Evolutionary conservation across 1,284 basidiomycete genomes (phyloP).

Genomic region (Ceratobasidium sp.): DNA sequence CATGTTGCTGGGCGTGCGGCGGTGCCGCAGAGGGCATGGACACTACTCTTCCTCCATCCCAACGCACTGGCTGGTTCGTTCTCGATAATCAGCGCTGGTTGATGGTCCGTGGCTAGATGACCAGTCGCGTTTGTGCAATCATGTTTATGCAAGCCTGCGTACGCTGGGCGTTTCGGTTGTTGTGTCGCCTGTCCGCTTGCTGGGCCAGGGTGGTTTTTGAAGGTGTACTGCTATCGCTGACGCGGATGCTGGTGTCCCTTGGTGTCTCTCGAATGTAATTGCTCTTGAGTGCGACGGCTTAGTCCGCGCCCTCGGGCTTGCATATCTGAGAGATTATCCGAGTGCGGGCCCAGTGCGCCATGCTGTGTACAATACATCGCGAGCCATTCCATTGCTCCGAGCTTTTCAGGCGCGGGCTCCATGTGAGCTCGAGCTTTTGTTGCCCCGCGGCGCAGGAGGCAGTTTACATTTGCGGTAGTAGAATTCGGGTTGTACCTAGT

Average conservation of each 20-base stretch:
- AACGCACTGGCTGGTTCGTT: slow-evolving; percentile 40
- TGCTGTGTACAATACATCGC: neutral
- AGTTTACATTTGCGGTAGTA: slow-evolving; percentile 15
- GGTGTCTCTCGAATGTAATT: neutral
- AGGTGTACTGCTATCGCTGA: neutral
- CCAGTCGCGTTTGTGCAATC: slow-evolving; percentile 6
- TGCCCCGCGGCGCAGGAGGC: slow-evolving; percentile 20
- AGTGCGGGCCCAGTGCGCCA: slow-evolving; percentile 28
- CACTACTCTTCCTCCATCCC: slow-evolving; percentile 33
- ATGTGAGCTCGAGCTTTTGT: slow-evolving; percentile 29
- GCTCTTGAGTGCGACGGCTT: slow-evolving; percentile 22
- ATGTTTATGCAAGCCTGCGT: slow-evolving; percentile 26
- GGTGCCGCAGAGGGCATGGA: slow-evolving; percentile 39
- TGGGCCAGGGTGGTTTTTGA: neutral
- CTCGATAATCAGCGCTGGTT: slow-evolving; percentile 38
- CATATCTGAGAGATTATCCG: slow-evolving; percentile 8
- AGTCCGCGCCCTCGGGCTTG: slow-evolving; percentile 19
- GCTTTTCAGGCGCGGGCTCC: slow-evolving; percentile 17
- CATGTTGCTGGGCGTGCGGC: slow-evolving; percentile 40
- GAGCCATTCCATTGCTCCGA: slow-evolving; percentile 23
- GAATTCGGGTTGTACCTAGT: slow-evolving; percentile 13
- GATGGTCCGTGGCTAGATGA: slow-evolving; percentile 31
- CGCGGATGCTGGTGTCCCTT: slow-evolving; percentile 16
- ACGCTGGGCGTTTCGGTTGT: slow-evolving; percentile 21
- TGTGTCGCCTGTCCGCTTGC: slow-evolving; percentile 26